Evolutionary conservation across 148 eudicot genomes (phyloP).

Genomic region (Rhododendron kiyosumense): DNA sequence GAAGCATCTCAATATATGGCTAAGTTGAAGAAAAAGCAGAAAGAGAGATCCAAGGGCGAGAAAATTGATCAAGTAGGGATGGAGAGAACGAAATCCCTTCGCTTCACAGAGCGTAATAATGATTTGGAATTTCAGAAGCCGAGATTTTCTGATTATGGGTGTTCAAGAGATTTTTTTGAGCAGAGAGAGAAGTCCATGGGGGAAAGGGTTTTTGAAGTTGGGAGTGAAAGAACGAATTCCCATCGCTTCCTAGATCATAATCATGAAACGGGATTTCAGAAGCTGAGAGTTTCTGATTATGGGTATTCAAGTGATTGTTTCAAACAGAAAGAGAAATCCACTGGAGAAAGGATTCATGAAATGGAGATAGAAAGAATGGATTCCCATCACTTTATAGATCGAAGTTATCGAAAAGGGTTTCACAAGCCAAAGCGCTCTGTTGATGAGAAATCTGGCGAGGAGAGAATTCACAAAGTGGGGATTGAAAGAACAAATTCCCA

Average conservation of each 20-base stretch:
- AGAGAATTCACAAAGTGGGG: background rate
- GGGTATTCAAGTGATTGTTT: constrained; percentile 41
- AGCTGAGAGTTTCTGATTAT: background rate
- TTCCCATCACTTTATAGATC: background rate
- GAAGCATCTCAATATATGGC: constrained; percentile 40
- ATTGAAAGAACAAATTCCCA: background rate
- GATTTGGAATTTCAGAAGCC: constrained; percentile 30
- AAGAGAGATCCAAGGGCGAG: constrained; percentile 28
- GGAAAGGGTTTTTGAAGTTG: constrained; percentile 25
- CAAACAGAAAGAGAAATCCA: constrained; percentile 33
- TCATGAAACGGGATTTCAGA: constrained; percentile 22
- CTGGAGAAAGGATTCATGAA: background rate
- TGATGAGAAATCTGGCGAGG: background rate
- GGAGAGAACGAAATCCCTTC: constrained; percentile 24
- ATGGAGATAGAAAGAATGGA: background rate
- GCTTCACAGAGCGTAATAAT: constrained; percentile 18
- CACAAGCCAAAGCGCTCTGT: background rate
- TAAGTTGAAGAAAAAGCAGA: constrained; percentile 35
- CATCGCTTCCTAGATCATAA: constrained; percentile 23
- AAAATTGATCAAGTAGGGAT: constrained; percentile 22
- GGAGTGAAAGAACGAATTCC: constrained; percentile 22
- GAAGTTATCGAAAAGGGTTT: background rate
- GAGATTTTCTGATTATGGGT: constrained; percentile 37
- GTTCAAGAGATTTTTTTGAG: constrained; percentile 46
- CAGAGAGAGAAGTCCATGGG: constrained; percentile 55